These are phyloP conservation scores for Toxicodendron radicans DNA, from an alignment of 345 rosid genomes.

Conservation along the genomic window DNA sequence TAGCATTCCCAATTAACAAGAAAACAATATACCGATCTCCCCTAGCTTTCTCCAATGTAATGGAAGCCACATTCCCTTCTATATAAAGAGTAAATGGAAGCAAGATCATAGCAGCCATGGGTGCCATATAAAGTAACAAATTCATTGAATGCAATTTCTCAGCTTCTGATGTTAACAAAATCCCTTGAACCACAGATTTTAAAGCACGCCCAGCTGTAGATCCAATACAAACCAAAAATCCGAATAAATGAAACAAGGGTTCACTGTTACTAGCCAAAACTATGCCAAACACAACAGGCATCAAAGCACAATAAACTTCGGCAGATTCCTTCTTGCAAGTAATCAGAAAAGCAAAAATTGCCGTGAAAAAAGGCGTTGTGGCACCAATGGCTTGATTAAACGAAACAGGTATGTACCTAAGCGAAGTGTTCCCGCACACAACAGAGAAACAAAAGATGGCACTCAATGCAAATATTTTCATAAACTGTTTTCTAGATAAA, in stretches of 20 bases:
- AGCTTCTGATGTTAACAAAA: constrained; percentile 74
- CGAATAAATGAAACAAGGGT: constrained; percentile 87
- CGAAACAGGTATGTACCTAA: constrained; percentile 95
- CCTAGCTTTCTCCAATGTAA: constrained; percentile 74
- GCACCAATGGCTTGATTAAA: constrained; percentile 99
- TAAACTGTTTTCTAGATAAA: constrained; percentile 66
- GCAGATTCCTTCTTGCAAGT: constrained; percentile 88
- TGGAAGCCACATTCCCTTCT: constrained; percentile 82
- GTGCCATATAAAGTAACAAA: constrained; percentile 89
- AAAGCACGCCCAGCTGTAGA: constrained; percentile 97
- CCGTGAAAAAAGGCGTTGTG: constrained; percentile 96
- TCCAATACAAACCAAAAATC: constrained; percentile 86
- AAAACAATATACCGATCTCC: constrained; percentile 63
- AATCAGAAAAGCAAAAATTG: constrained; percentile 84
- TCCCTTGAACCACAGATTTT: constrained; percentile 91
- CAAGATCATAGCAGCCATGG: constrained; percentile 89
- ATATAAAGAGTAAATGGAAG: constrained; percentile 89
- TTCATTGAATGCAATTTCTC: constrained; percentile 98
- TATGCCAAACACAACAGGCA: constrained; percentile 93
- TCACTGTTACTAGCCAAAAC: constrained; percentile 92
- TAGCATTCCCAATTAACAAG: constrained; percentile 83
- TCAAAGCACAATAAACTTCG: constrained; percentile 76
- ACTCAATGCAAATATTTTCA: constrained; percentile 78
- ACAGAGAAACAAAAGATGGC: constrained; percentile 92
- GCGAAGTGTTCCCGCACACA: constrained; percentile 91